These are phyloP conservation scores for Fonsecaea erecta DNA, from an alignment of 2,329 filamentous ascomycete species.

Conservation along the genomic window DNA sequence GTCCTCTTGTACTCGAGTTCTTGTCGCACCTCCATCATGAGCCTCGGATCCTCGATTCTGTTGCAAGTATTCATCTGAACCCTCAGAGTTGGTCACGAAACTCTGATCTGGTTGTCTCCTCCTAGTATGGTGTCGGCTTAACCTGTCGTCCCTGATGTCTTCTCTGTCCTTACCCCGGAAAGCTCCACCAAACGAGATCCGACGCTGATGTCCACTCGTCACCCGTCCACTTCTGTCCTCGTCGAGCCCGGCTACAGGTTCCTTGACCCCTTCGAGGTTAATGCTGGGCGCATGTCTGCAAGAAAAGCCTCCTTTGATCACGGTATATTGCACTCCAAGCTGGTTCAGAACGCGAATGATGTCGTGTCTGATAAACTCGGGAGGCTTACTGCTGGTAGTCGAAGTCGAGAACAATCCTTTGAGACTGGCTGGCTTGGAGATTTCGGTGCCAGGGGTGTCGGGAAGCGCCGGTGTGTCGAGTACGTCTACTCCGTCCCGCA, in stretches of 20 bases:
- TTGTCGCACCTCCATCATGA: conserved; percentile 79
- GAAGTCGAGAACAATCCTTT: conserved; percentile 97
- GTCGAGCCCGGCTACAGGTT: conserved; percentile 46
- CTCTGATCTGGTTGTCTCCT: conserved; percentile 65
- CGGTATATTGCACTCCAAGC: conserved; percentile 85
- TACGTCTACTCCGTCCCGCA: conserved; percentile 61
- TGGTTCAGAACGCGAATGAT: conserved; percentile 88
- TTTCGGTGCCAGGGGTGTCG: conserved; percentile 68
- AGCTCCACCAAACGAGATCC: conserved; percentile 79
- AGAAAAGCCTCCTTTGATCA: conserved; percentile 91
- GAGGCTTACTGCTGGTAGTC: conserved; percentile 90
- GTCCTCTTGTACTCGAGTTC: conserved; percentile 88
- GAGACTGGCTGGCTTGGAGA: conserved; percentile 86
- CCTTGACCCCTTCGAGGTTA: conserved; percentile 74
- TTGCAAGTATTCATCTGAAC: conserved; percentile 74
- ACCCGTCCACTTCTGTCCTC: conserved; percentile 52
- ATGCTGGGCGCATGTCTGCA: conserved; percentile 90
- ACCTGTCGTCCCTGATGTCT: conserved; percentile 66
- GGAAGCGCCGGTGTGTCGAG: conserved; percentile 52
- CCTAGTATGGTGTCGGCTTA: conserved; percentile 50
- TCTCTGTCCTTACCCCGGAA: conserved; percentile 70
- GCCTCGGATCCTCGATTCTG: conserved; percentile 53
- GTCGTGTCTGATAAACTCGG: conserved; percentile 82
- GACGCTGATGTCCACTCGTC: conserved; percentile 67
- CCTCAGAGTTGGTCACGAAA: conserved; percentile 82